These are phyloP conservation scores for Odontarrhena argentea DNA, from an alignment of 345 rosid species.

Conservation along the genomic window DNA sequence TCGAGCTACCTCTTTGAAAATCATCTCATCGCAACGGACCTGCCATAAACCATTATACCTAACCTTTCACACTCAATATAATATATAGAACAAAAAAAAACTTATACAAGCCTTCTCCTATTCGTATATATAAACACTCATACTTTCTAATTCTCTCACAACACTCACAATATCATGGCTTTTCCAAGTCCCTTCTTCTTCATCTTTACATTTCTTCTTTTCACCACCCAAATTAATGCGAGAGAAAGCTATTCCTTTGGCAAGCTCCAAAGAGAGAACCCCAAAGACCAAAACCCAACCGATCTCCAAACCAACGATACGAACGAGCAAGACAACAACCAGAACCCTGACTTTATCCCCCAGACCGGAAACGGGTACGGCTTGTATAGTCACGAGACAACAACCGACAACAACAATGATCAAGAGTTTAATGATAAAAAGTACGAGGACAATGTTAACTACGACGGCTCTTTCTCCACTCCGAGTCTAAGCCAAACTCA, in stretches of 20 bases:
- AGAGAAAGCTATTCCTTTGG: conserved; percentile 41
- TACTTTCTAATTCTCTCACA: conserved; percentile 14
- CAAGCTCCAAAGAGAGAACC: conserved; percentile 31
- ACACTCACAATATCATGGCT: conserved; percentile 36
- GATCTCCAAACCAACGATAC: conserved; percentile 30
- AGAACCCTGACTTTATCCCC: conserved; percentile 39
- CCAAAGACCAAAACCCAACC: conserved; percentile 20
- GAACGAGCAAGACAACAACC: conserved; percentile 27
- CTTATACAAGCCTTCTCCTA: conserved; percentile 2
- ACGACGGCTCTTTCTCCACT: conserved; percentile 32
- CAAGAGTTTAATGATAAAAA: conserved; percentile 22
- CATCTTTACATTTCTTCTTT: conserved; percentile 25
- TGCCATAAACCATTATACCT: conserved; percentile 32
- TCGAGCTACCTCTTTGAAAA: conserved; percentile 34
- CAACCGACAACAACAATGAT: conserved; percentile 30
- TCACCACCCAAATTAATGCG: conserved; percentile 36
- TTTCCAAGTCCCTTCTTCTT: conserved; percentile 31
- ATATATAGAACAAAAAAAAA: neutral
- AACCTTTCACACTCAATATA: conserved; percentile 21
- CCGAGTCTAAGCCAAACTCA: conserved; percentile 37
- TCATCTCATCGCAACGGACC: conserved; percentile 23
- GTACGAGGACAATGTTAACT: conserved; percentile 32
- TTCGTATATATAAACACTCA: conserved; percentile 15
- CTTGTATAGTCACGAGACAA: conserved; percentile 39
- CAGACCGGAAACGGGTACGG: conserved; percentile 37